Conservation (phyloP, 2,329 filamentous ascomycete species). For the Claviceps sorghi region DNA sequence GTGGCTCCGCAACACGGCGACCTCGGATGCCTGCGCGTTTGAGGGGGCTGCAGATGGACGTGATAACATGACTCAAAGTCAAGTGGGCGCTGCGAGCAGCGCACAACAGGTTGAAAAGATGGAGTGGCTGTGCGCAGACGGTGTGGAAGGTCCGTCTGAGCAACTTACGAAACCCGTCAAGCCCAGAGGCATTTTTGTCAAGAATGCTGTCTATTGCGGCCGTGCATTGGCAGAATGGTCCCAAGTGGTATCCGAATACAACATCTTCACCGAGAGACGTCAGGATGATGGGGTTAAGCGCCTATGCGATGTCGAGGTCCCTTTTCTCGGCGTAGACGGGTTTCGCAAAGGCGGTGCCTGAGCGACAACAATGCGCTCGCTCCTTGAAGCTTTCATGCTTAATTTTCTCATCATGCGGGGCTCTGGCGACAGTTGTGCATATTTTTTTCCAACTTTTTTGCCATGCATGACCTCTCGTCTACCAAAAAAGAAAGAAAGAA, state of each 20-base stretch:
- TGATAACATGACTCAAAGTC: neutral
- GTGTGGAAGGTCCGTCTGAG: constrained; percentile 11
- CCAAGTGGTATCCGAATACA: constrained; percentile 60
- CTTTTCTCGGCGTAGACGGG: constrained; percentile 25
- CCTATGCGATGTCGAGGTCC: constrained; percentile 51
- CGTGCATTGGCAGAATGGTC: constrained; percentile 67
- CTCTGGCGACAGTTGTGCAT: neutral
- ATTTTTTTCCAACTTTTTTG: neutral
- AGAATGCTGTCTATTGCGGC: constrained; percentile 48
- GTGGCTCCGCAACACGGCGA: constrained; percentile 10
- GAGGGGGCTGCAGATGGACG: neutral
- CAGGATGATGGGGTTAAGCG: constrained; percentile 56
- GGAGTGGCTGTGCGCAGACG: neutral
- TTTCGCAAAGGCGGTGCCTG: constrained; percentile 16
- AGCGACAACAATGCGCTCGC: neutral
- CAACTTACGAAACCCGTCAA: constrained; percentile 28
- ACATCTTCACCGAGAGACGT: constrained; percentile 65
- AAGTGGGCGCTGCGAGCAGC: constrained; percentile 2
- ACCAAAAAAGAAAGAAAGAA: neutral
- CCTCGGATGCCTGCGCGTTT: neutral
- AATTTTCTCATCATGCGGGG: neutral
- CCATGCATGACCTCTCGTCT: neutral
- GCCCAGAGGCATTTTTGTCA: constrained; percentile 29
- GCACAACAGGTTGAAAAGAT: neutral
- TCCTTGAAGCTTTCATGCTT: neutral